A percentile compares a stretch with the other conserved stretches of the same genome.
Evolutionary conservation across 2,329 filamentous ascomycete species (phyloP).

Genomic region (Talaromyces verruculosus): DNA sequence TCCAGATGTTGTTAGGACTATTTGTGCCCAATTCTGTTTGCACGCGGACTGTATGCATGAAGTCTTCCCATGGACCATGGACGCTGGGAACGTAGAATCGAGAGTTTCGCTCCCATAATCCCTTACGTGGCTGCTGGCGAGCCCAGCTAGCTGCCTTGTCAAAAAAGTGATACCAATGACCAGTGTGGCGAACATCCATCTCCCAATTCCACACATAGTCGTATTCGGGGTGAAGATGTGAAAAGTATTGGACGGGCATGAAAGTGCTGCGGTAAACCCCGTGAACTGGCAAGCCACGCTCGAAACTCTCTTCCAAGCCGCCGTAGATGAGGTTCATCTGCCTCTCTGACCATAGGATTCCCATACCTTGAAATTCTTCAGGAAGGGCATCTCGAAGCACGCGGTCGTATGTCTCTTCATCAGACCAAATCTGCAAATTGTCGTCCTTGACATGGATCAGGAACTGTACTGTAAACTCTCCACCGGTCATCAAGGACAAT

Average conservation of each 20-base stretch:
- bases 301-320: slow-evolving; percentile 75
- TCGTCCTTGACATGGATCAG: slow-evolving; percentile 81
- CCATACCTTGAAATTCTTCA: slow-evolving; percentile 82
- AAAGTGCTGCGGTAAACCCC: slow-evolving; percentile 89
- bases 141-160: slow-evolving; percentile 69
- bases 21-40: slow-evolving; percentile 70
- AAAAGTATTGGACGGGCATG: slow-evolving; percentile 94
- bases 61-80: slow-evolving; percentile 78
- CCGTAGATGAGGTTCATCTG: slow-evolving; percentile 92
- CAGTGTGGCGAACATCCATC: slow-evolving; percentile 75
- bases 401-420: slow-evolving; percentile 68
- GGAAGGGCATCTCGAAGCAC: slow-evolving; percentile 71
- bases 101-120: slow-evolving; percentile 76
- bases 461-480: slow-evolving; percentile 80
- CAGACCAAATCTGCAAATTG: slow-evolving; percentile 76
- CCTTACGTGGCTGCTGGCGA: slow-evolving; percentile 71
- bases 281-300: slow-evolving; percentile 73
- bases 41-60: slow-evolving; percentile 72
- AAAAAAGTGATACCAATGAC: slow-evolving; percentile 79
- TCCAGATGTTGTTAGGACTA: slow-evolving; percentile 67
- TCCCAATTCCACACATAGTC: slow-evolving; percentile 88
- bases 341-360: slow-evolving; percentile 88
- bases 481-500: slow-evolving; percentile 72
- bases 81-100: slow-evolving; percentile 75
- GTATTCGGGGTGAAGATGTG: slow-evolving; percentile 74